Evolutionary conservation across 225 moss, liverwort and hornwort species (phyloP), one percentile per base, ranked within the genome.

Genomic region (Pseudisothecium myosuroides): DNA sequence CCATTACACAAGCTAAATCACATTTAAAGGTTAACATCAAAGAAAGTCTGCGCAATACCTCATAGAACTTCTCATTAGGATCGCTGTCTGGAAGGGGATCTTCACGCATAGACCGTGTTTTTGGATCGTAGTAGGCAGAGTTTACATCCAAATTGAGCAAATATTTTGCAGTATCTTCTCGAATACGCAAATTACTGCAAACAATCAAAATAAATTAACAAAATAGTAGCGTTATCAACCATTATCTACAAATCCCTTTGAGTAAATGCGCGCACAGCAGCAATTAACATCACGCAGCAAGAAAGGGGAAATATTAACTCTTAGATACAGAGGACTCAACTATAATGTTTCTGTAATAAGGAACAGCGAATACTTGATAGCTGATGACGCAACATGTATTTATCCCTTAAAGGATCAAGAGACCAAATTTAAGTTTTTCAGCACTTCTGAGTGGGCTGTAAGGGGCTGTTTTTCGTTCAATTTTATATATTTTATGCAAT

Each of bases 101-200:
- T 92, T 99, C 97, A 78, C 97, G 95, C 98, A 99, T 99, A 79
- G 97, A 99, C 81, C 97, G 95, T 32, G 98, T 99, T 81, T 99
- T 99, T 28, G 98, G 97, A 87, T 99, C 96, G 77, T 99, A 99
- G 82, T 97, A 96, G 4, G 97, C 97, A 62, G 98, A 99, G 85
- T 99, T 97, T 12, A 90, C 90, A 92, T 99, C 98, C 91, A 99
- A 91, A 92, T 99, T 99, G 80, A 97, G 94, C 32, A 99, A 92
- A 91, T 99, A 99, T 76, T 99, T 99, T 6, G 98, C 97, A 43
- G 98, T 99, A 86, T 99, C 98, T 91, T 99, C 98, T 85, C 97
- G 97, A 90, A 99, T 97, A 84, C 98, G 96, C 83, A 99, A 91
- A 89, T 99, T 99, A 86, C 97, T 97, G 93, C 88, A 85, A 77